Conservation (phyloP, 371 early-diverging fungal genomes). For the Vittaforma corneae region DNA sequence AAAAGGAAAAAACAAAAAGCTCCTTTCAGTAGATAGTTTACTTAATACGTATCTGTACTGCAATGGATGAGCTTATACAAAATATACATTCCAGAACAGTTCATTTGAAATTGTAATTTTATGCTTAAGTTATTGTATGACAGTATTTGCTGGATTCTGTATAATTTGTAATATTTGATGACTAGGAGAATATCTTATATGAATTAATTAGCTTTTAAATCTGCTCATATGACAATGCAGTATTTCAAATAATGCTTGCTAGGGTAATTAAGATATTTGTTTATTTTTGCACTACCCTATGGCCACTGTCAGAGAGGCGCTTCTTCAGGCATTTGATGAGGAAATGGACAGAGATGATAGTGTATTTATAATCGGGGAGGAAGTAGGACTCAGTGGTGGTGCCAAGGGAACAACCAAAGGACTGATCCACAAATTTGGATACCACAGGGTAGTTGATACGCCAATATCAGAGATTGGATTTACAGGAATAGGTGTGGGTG, state of each 20-base stretch:
- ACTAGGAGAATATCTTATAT: too few species aligned
- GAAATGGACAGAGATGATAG: slow-evolving; percentile 80
- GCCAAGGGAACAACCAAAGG: slow-evolving; percentile 96
- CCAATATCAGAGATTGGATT: slow-evolving; percentile 98
- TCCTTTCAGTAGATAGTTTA: too few species aligned
- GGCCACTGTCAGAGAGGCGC: slow-evolving; percentile 86
- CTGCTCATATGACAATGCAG: neutral
- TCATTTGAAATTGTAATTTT: too few species aligned
- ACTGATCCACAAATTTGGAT: slow-evolving; percentile 86
- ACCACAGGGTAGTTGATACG: slow-evolving; percentile 88
- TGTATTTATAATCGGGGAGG: slow-evolving; percentile 90
- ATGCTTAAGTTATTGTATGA: too few species aligned
- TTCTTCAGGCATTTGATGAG: slow-evolving; percentile 90
- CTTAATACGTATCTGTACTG: too few species aligned
- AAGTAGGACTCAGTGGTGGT: slow-evolving; percentile 91
- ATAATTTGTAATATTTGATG: too few species aligned
- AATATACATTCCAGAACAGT: too few species aligned
- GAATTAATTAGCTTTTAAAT: neutral
- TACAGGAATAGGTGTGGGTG: slow-evolving; percentile 90
- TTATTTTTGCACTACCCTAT: neutral
- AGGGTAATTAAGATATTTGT: neutral
- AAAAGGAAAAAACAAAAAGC: too few species aligned
- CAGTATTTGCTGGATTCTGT: too few species aligned
- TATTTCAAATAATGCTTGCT: neutral
- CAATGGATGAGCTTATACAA: too few species aligned